phyloP scores from a whole-genome alignment of 306 rosid species.

The Inga laurina region DNA sequence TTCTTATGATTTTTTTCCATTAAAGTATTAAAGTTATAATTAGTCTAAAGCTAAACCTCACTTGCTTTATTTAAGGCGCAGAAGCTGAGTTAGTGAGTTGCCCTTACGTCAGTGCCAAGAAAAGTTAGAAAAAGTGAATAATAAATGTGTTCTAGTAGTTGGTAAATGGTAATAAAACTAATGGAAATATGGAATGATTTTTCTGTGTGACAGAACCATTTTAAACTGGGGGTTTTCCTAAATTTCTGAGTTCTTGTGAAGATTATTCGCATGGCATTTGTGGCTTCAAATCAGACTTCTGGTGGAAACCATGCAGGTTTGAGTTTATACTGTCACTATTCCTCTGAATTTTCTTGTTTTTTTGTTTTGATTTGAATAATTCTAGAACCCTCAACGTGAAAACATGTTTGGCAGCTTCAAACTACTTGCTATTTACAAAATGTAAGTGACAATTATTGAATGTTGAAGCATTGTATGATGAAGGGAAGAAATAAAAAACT shows the following conservation, averaged over 20 bases:
- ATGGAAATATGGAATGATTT: not conserved
- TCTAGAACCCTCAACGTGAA: not conserved
- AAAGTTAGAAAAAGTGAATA: not conserved
- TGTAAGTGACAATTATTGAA: not conserved
- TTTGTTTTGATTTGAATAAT: not conserved
- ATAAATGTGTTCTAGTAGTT: constrained; percentile 26
- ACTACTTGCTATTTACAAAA: not conserved
- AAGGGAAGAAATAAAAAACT: not conserved
- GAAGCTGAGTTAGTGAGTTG: not conserved
- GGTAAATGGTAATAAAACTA: constrained; percentile 28
- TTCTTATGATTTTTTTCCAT: not conserved
- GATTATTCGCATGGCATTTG: constrained; percentile 52
- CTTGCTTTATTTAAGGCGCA: not conserved
- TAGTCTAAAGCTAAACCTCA: not conserved
- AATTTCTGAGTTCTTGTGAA: constrained; percentile 10
- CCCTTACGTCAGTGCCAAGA: not conserved
- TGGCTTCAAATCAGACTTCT: constrained; percentile 50
- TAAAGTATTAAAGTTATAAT: too few species aligned
- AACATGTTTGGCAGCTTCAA: not conserved
- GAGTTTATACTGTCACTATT: constrained; percentile 6
- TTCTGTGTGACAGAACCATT: constrained; percentile 13
- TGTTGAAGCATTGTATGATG: not conserved
- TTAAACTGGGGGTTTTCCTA: constrained; percentile 15
- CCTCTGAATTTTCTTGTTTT: not conserved
- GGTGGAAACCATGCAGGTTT: constrained; percentile 54